Evolutionary conservation across 805 yeast genomes (phyloP).

Genomic region (Kodamaea hsintzibuensis): DNA sequence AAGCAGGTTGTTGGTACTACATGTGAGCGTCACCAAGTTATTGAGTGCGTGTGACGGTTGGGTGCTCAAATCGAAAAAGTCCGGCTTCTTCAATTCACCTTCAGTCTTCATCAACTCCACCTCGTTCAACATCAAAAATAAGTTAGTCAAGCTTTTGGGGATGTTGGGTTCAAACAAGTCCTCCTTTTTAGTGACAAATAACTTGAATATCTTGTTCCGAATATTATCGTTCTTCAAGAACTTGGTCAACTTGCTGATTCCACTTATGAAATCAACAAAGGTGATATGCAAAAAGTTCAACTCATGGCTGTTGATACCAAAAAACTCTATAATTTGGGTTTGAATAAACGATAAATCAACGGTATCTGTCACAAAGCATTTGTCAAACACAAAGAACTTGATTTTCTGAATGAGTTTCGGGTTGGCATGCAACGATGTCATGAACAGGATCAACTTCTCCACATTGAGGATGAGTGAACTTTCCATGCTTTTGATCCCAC

Average conservation of each 20-base stretch:
- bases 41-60: constrained; percentile 24
- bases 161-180: constrained; percentile 26
- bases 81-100: constrained; percentile 3
- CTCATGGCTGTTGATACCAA: constrained; percentile 24
- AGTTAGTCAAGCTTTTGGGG: constrained; percentile 31
- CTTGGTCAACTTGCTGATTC: constrained; percentile 24
- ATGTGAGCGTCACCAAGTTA: constrained; percentile 29
- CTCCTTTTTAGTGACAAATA: constrained; percentile 25
- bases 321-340: constrained; percentile 24
- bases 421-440: constrained; percentile 20
- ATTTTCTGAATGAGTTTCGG: constrained; percentile 21
- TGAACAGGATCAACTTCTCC: constrained; percentile 19
- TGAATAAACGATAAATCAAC: constrained; percentile 20
- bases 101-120: constrained; percentile 21
- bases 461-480: constrained; percentile 26
- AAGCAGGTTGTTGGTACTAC: constrained; percentile 32
- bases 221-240: constrained; percentile 25
- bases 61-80: constrained; percentile 20
- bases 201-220: constrained; percentile 29
- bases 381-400: constrained; percentile 35
- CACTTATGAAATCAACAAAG: constrained; percentile 27
- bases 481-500: constrained; percentile 33
- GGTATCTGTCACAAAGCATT: constrained; percentile 21
- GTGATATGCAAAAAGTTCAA: constrained; percentile 34
- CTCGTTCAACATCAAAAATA: constrained; percentile 35